Conservation (phyloP, 169 alveolate species). For the Haemoproteus tartakovskyi region DNA sequence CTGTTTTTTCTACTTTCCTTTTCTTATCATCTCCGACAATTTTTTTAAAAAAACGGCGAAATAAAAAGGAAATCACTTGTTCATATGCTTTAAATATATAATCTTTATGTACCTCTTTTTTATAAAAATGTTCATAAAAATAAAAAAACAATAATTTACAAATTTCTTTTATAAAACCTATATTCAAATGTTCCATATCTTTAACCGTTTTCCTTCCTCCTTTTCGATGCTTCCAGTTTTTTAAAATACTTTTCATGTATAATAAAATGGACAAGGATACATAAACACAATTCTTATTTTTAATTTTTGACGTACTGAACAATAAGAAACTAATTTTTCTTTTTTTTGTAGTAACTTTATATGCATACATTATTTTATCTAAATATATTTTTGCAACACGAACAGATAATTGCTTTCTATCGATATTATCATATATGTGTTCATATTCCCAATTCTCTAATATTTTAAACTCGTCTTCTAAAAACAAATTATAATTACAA, state of each 20-base stretch:
- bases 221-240: too few species aligned
- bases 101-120: slow-evolving; percentile 13
- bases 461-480: not conserved
- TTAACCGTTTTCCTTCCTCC: not conserved
- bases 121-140: slow-evolving; percentile 41
- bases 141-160: slow-evolving; percentile 29
- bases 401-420: not conserved
- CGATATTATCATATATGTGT: slow-evolving; percentile 1
- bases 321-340: slow-evolving; percentile 33
- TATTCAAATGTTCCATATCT: slow-evolving; percentile 8
- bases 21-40: slow-evolving; percentile 1
- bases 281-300: slow-evolving; percentile 37
- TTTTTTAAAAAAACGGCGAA: slow-evolving; percentile 1
- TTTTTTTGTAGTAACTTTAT: slow-evolving; percentile 1
- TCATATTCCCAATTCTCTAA: slow-evolving; percentile 14
- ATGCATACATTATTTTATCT: slow-evolving; percentile 17
- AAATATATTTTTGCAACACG: slow-evolving; percentile 22
- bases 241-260: slow-evolving; percentile 8
- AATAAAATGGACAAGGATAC: slow-evolving; percentile 32
- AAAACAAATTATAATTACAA: not conserved
- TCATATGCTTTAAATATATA: slow-evolving; percentile 15
- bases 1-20: not conserved
- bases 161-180: slow-evolving; percentile 7
- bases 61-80: slow-evolving; percentile 7
- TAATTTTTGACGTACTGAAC: slow-evolving; percentile 14